Conservation (phyloP, 2,329 filamentous ascomycete species). For the Arthroderma uncinatum region DNA sequence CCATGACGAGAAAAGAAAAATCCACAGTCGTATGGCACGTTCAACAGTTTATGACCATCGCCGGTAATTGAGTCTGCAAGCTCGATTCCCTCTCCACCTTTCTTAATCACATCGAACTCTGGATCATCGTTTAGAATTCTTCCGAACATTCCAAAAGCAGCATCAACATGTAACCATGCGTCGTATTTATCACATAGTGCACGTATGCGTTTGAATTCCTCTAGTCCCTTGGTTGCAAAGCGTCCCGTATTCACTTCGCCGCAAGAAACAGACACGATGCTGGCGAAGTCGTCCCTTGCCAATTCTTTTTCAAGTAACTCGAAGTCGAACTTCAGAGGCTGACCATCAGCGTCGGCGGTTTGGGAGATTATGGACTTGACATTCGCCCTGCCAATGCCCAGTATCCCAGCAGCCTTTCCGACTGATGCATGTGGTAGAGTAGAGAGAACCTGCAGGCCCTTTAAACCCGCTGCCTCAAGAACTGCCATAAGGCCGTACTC, state of each 20-base stretch:
- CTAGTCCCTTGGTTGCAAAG: conserved; percentile 52
- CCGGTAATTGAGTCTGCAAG: conserved; percentile 78
- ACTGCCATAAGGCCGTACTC: conserved; percentile 59
- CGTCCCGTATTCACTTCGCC: conserved; percentile 85
- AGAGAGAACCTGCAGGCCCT: conserved; percentile 63
- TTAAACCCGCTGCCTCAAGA: conserved; percentile 52
- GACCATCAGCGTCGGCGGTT: conserved; percentile 32
- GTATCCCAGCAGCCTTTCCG: conserved; percentile 67
- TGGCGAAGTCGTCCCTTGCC: conserved; percentile 44
- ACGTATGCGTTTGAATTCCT: conserved; percentile 54
- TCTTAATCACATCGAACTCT: conserved; percentile 46
- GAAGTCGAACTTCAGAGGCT: conserved; percentile 62
- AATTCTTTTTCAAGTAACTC: conserved; percentile 52
- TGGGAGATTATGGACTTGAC: conserved; percentile 48
- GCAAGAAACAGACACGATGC: conserved; percentile 68
- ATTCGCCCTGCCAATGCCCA: conserved; percentile 62
- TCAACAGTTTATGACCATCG: conserved; percentile 85
- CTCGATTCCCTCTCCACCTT: conserved; percentile 53
- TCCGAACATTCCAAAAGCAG: conserved; percentile 77
- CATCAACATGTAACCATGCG: conserved; percentile 85
- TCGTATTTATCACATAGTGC: conserved; percentile 58
- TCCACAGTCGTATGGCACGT: conserved; percentile 87
- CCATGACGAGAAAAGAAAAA: conserved; percentile 69
- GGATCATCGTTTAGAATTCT: conserved; percentile 48
- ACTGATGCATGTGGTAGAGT: conserved; percentile 76